phyloP scores from a whole-genome alignment of 768 basidiomycete genomes.

The Russula emetica region DNA sequence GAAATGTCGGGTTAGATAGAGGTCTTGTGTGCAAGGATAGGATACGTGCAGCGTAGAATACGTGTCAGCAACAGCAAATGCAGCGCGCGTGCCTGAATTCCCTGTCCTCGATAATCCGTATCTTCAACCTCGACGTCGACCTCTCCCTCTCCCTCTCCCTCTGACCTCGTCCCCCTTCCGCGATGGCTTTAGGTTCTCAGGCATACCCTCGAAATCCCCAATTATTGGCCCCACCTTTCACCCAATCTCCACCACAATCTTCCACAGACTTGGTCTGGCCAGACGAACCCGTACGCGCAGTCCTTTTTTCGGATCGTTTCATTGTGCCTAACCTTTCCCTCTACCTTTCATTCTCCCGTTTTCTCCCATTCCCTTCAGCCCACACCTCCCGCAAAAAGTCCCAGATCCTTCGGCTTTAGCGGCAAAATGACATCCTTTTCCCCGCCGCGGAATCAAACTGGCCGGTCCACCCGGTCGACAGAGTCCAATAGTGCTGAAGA shows the following conservation, averaged over 20 bases:
- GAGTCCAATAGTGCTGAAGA: constrained; percentile 35
- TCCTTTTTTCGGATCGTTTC: not conserved
- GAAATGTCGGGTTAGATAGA: not conserved
- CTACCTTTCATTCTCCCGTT: not conserved
- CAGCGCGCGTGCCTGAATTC: constrained; percentile 4
- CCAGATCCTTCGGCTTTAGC: constrained; percentile 37
- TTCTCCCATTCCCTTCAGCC: constrained; percentile 35
- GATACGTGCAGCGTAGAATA: not conserved
- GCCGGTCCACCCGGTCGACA: constrained; percentile 29
- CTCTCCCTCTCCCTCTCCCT: not conserved
- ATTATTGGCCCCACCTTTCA: not conserved
- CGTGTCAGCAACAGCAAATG: not conserved
- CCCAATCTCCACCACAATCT: constrained; percentile 17
- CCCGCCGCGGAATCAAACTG: constrained; percentile 28
- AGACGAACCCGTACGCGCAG: constrained; percentile 27
- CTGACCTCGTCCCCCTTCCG: too few relatives aligned
- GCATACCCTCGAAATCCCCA: constrained; percentile 17
- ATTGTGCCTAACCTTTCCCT: not conserved
- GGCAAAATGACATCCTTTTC: constrained; percentile 43
- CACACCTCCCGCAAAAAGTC: constrained; percentile 42
- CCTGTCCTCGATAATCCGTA: constrained; percentile 12
- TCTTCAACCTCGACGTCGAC: constrained; percentile 5
- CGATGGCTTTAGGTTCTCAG: constrained; percentile 25
- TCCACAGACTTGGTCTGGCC: constrained; percentile 10
- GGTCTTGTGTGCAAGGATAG: not conserved